Percentiles rank a stretch among this genome's conserved stretches.
Evolutionary conservation across 495 filamentous ascomycete genomes (phyloP).

Genomic region (Rusavskia elegans): DNA sequence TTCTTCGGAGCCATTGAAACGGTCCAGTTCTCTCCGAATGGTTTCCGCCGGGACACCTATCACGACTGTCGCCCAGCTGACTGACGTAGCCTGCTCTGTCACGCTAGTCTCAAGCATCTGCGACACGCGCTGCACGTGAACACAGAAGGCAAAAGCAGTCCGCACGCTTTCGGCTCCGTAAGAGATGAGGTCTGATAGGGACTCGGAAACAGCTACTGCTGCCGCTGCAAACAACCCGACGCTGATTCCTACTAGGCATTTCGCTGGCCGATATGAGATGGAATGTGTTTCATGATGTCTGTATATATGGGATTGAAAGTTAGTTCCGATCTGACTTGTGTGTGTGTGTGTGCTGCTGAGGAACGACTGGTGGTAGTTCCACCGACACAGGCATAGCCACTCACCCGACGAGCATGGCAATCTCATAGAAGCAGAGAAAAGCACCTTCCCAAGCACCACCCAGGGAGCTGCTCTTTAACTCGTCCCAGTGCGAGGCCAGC

Average conservation of each 20-base stretch:
- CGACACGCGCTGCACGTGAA: slow-evolving; percentile 1
- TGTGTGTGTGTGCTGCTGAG: not conserved
- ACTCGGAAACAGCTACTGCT: slow-evolving; percentile 1
- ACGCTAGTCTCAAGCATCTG: not conserved
- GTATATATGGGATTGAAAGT: not conserved
- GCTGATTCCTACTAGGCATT: not conserved
- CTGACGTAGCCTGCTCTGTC: not conserved
- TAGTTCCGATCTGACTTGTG: not conserved
- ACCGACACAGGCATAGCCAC: not conserved
- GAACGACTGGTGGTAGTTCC: not conserved
- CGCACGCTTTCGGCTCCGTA: slow-evolving; percentile 1
- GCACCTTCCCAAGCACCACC: slow-evolving; percentile 1
- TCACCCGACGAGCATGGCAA: slow-evolving; percentile 2
- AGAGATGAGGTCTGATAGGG: not conserved
- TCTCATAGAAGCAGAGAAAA: not conserved
- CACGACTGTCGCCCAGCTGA: not conserved
- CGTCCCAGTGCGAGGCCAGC: not conserved
- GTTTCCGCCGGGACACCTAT: slow-evolving; percentile 1
- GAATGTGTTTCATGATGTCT: slow-evolving; percentile 1
- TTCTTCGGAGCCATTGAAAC: slow-evolving; percentile 2
- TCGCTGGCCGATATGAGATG: not conserved
- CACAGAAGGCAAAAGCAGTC: not conserved
- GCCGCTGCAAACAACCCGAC: slow-evolving; percentile 2
- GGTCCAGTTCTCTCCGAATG: not conserved
- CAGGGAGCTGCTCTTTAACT: not conserved